Conservation (phyloP, 2,329 filamentous ascomycete genomes). For the Colletotrichum limetticola region DNA sequence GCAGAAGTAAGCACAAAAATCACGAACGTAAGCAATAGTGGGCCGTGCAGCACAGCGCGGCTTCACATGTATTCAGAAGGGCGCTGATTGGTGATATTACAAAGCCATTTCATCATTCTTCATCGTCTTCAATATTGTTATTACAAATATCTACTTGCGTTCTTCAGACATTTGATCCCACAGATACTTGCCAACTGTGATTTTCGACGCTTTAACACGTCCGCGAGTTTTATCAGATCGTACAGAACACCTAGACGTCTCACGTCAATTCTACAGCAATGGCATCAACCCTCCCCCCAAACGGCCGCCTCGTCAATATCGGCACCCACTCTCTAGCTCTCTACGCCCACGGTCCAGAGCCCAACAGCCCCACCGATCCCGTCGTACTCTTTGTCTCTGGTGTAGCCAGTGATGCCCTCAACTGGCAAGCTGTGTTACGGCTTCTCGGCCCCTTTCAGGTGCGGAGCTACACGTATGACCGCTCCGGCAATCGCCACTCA, state of each 20-base stretch:
- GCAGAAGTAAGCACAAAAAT: neutral
- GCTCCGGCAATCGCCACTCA: constrained; percentile 16
- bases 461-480: constrained; percentile 24
- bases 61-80: neutral
- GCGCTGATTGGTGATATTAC: neutral
- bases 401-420: constrained; percentile 21
- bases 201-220: neutral
- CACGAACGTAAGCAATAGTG: neutral
- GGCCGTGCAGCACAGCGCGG: too few species aligned
- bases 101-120: neutral
- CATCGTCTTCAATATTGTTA: neutral
- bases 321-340: constrained; percentile 20
- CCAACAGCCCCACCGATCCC: neutral
- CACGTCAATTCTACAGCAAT: neutral
- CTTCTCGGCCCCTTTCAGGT: neutral
- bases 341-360: constrained; percentile 8
- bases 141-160: neutral
- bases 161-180: neutral
- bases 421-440: constrained; percentile 18
- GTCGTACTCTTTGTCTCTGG: constrained; percentile 12
- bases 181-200: too few species aligned
- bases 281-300: neutral
- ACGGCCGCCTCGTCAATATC: constrained; percentile 20
- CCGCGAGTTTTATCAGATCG: neutral
- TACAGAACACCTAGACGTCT: neutral